Base-by-base conservation (phyloP, 2,329 filamentous ascomycete species). In the Teratosphaeria pseudoeucalypti region DNA sequence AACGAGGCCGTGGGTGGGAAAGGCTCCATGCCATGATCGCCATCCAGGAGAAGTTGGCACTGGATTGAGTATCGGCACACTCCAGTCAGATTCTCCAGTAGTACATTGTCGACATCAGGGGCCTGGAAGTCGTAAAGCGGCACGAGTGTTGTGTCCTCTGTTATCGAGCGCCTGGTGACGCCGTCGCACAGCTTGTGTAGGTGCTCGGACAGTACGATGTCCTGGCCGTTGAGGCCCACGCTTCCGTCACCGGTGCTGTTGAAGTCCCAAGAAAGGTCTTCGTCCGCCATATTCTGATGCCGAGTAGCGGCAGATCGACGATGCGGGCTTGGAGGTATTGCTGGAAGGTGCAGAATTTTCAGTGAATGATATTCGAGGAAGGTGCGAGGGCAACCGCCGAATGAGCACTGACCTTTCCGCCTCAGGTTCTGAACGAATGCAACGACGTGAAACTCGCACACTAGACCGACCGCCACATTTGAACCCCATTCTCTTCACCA, bases 1-100 rank as follows among this genome's bases (percentile, higher is more conserved):
- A 39, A 19, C 6, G n/a, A 23, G 6, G 29, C 52, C n/a, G 26
- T 56, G 4, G 61, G 54, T n/a, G 60, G 61, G 23, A 55, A 32
- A n/a, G 16, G 12, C 29, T 61, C 12, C 29, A 32, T 7, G 32
- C 34, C 43, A 27, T 58, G 29, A 32, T 32, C 5, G 29, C 29
- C 58, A 2, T 55, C 53, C 9, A 47, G 7, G 9, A 53, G 34
- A 1, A 64, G 52, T 23, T 58, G 55, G 54, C 63, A 64, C 6
- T 26, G 55, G 6, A 64, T 54, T 7, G 52, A 47, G 7, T 56
- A 60, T n/a, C 53, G 34, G 16, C 29, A 32, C 26, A 61, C 47
- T 9, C 52, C 54, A 5, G 58, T 61, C 49, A 64, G 52, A 27
- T 61, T 62, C 29, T 56, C 52, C 26, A 64, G 27, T 12, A 64